phyloP scores from a whole-genome alignment of 2,329 filamentous ascomycete genomes.

The Ceratocystis albifundus region DNA sequence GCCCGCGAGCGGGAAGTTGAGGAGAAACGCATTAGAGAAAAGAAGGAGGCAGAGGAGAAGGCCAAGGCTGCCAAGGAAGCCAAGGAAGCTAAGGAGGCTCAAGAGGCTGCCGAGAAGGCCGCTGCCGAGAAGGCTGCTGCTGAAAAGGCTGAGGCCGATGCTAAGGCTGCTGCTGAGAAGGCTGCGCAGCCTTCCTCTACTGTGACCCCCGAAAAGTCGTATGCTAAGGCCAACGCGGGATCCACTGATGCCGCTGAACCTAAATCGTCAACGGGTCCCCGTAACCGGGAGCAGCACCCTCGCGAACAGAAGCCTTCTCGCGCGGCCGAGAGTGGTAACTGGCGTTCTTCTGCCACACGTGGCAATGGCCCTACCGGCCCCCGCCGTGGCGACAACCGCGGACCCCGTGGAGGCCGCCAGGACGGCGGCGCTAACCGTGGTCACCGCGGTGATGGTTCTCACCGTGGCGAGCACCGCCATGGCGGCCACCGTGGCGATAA shows the following conservation, averaged over 20 bases:
- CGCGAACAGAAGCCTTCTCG: constrained; percentile 40
- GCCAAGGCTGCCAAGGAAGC: constrained; percentile 77
- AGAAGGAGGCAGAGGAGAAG: constrained; percentile 74
- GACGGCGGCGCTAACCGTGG: constrained; percentile 12
- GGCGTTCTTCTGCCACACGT: constrained; percentile 40
- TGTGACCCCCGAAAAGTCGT: constrained; percentile 34
- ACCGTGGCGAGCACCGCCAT: constrained; percentile 12
- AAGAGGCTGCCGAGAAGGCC: constrained; percentile 34
- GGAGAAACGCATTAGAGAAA: constrained; percentile 63
- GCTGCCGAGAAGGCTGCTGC: constrained; percentile 30
- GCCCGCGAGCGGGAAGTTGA: constrained; percentile 81
- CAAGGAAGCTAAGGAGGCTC: constrained; percentile 50
- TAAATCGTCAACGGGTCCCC: not conserved
- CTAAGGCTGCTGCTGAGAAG: constrained; percentile 30
- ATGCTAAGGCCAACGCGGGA: constrained; percentile 3
- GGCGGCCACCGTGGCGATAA: constrained; percentile 12
- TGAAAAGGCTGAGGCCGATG: constrained; percentile 30
- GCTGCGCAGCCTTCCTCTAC: constrained; percentile 28
- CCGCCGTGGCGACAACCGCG: constrained; percentile 37
- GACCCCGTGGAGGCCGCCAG: constrained; percentile 29
- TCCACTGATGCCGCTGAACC: not conserved
- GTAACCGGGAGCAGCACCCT: constrained; percentile 34
- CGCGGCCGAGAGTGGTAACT: constrained; percentile 48
- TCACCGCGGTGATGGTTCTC: not conserved
- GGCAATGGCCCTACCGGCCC: constrained; percentile 37